Conservation (phyloP, 257 asterid species). For the Ilex aquifolium region DNA sequence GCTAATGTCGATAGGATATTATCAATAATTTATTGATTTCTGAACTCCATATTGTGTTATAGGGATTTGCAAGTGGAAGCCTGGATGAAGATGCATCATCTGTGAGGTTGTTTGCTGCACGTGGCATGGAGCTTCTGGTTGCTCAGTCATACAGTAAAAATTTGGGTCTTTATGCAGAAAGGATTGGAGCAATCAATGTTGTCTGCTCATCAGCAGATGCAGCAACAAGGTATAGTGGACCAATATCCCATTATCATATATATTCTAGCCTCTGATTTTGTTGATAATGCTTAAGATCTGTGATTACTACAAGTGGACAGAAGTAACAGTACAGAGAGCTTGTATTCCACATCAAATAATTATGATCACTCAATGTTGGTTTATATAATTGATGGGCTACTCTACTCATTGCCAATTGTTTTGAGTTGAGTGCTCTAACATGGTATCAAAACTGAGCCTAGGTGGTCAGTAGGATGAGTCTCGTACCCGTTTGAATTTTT, state of each 20-base stretch:
- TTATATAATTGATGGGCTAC: no score
- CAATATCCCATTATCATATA: not conserved
- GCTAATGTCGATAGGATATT: not conserved
- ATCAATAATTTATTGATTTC: not conserved
- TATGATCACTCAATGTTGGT: no score
- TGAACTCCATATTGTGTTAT: constrained; percentile 8
- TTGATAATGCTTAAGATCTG: not conserved
- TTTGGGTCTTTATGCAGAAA: constrained; percentile 90
- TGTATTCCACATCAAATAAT: no score
- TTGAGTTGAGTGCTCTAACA: no score
- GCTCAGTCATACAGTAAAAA: constrained; percentile 98
- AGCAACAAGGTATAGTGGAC: constrained; percentile 55
- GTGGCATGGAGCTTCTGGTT: constrained; percentile 87
- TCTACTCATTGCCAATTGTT: no score
- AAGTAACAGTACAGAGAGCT: no score
- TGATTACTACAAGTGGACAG: no score
- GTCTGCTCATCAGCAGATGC: constrained; percentile 78
- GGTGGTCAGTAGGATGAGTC: no score
- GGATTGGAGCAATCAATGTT: constrained; percentile 94
- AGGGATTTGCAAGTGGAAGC: constrained; percentile 99
- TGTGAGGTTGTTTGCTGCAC: constrained; percentile 84
- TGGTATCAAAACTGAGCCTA: no score
- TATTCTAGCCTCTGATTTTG: not conserved
- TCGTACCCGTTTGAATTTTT: no score
- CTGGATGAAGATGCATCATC: constrained; percentile 92